A percentile compares a stretch with the other conserved stretches of the same genome.
phyloP scores from a whole-genome alignment of 2,329 filamentous ascomycete genomes.

The Talaromyces sp. region DNA sequence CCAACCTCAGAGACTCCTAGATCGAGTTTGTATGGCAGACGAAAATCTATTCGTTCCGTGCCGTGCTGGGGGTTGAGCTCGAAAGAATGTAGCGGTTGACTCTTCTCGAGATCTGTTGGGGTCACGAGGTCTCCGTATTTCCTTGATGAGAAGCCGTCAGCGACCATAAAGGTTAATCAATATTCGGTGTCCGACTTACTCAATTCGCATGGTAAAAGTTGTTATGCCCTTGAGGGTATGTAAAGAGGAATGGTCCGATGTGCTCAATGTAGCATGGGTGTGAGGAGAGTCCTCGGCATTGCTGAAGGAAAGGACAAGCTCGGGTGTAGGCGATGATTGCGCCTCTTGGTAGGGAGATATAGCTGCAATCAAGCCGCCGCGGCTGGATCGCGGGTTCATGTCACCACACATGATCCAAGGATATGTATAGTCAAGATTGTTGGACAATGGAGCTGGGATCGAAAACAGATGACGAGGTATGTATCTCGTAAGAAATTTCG shows the following conservation, averaged over 20 bases:
- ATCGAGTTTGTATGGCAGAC: not conserved
- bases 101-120: not conserved
- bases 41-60: not conserved
- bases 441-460: too few species aligned
- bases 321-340: not conserved
- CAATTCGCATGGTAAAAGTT: constrained; percentile 10
- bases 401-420: constrained; percentile 12
- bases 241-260: not conserved
- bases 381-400: not conserved
- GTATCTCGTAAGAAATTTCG: too few species aligned
- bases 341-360: not conserved
- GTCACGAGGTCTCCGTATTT: constrained; percentile 4
- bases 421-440: not conserved
- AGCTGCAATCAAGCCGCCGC: constrained; percentile 1
- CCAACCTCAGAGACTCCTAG: constrained; percentile 6
- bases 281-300: not conserved
- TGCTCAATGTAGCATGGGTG: constrained; percentile 4
- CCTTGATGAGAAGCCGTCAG: not conserved
- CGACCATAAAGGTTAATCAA: not conserved
- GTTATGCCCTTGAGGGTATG: not conserved
- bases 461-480: too few species aligned
- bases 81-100: not conserved
- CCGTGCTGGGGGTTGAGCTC: not conserved
- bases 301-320: not conserved
- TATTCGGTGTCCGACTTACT: not conserved